Evolutionary conservation across 2,329 filamentous ascomycete genomes (phyloP), one percentile per base, ranked within the genome.

Genomic region (Pestalotiopsis sp.): DNA sequence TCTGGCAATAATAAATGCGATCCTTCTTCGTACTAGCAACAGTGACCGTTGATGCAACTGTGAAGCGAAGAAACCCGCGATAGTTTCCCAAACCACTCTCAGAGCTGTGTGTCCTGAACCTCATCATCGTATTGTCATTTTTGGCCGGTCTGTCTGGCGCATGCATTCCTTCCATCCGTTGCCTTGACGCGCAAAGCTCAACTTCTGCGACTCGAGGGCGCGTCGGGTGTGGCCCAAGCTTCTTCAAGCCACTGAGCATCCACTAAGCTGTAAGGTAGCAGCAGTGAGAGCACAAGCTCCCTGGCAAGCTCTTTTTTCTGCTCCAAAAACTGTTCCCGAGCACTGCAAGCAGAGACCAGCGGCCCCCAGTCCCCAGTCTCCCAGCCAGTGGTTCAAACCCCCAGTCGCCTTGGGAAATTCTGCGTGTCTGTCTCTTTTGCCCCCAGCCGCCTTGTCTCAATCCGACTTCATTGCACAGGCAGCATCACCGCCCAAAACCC

Each of bases 361-460:
- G 23, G 23, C 17, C 17, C 23, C 27, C 59, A 5, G 31, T 12
- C 59, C 59, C 27, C n/a, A 39, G n/a, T 38, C 14, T 39, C 13
- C 59, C 11, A 20, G 11, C 59, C 59, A 38, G 27, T 62, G 57
- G 25, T 27, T 52, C 45, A 52, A 52, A 52, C 45, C 57, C 59
- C 59, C 59, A 62, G 59, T 62, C 59, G 31, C 31, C 59, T 41
- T 36, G 23, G 31, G 61, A 64, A 64, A 49, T 64, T 64, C 61
- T 64, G 36, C 61, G 38, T 64, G 38, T 64, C 17, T 64, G 20
- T 49, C n/a, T 52, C 41, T 52, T 39, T 23, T 64, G 61, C 61
- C 61, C 57, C 61, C 61, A 64, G 38, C 61, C 59, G 59, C 39
- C 61, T 64, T 36, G 61, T 64, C n/a, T 31, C 20, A 45, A 64